Evolutionary conservation across 73 alveolate genomes (phyloP).

Genomic region (Paramecium primaurelia): DNA sequence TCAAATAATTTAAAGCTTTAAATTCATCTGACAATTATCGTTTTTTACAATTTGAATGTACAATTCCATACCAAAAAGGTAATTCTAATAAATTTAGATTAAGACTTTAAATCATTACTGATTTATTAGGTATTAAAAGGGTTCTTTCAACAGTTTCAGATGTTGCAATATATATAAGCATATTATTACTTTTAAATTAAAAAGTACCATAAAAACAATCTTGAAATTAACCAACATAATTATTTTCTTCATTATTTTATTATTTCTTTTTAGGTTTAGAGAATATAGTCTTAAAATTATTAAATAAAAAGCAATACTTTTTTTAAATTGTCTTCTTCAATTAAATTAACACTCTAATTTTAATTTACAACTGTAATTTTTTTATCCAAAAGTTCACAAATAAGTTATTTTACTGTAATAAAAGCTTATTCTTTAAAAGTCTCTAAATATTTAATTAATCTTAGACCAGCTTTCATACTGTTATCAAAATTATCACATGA

Average conservation of each 20-base stretch:
- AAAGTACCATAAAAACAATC: not conserved
- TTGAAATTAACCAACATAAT: not conserved
- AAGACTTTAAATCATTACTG: not conserved
- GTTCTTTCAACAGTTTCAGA: conserved; percentile 9
- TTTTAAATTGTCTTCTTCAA: not conserved
- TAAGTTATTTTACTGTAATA: not conserved
- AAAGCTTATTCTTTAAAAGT: conserved; percentile 17
- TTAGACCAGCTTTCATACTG: conserved; percentile 30
- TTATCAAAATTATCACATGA: conserved; percentile 38
- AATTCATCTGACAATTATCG: conserved; percentile 37
- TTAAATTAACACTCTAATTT: not conserved
- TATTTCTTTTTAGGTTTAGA: not conserved
- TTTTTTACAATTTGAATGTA: not conserved
- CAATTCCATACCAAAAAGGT: not conserved
- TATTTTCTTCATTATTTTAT: not conserved
- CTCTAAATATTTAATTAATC: not conserved
- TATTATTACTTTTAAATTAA: not conserved
- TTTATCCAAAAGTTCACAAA: not conserved
- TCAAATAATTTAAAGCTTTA: not conserved
- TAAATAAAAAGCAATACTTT: not conserved
- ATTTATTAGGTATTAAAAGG: not conserved
- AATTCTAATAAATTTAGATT: not conserved
- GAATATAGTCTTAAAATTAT: not conserved
- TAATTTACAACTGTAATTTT: not conserved
- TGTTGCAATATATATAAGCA: conserved; percentile 12